Evolutionary conservation across 2,329 filamentous ascomycete genomes (phyloP).

Genomic region (Cordyceps militaris): DNA sequence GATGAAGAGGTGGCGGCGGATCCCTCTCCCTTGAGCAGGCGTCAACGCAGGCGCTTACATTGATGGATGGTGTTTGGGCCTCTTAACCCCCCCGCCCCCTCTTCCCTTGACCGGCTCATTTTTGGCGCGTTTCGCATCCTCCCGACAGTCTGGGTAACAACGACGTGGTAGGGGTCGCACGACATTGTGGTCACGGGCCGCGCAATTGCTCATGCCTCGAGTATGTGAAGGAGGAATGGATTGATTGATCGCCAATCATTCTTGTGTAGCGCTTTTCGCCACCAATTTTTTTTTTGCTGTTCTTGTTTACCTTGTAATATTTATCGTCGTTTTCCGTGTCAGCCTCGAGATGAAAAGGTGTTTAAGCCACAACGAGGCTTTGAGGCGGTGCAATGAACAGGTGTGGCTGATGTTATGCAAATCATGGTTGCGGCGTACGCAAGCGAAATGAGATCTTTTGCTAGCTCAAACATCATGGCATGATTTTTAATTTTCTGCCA

Average conservation of each 20-base stretch:
- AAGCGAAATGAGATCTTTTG: neutral
- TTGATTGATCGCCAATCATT: too few relatives aligned
- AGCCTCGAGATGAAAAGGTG: neutral
- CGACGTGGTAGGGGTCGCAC: too few relatives aligned
- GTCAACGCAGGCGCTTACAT: constrained; percentile 3
- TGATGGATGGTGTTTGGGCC: neutral
- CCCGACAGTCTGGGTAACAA: constrained; percentile 10
- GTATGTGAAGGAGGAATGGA: too few relatives aligned
- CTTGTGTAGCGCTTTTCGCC: too few relatives aligned
- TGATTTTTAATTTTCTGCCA: too few relatives aligned
- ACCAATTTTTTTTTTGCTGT: too few relatives aligned
- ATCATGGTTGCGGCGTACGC: neutral
- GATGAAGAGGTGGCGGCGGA: too few relatives aligned
- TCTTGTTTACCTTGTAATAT: neutral
- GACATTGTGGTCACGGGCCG: too few relatives aligned
- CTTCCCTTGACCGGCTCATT: neutral
- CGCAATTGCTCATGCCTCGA: too few relatives aligned
- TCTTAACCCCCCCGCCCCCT: neutral
- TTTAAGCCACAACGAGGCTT: constrained; percentile 2
- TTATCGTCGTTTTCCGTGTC: neutral
- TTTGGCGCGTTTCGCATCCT: neutral
- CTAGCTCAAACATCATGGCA: neutral
- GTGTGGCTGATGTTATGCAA: constrained; percentile 7
- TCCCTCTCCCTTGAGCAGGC: neutral
- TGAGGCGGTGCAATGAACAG: neutral